Base-by-base conservation (phyloP, 2,329 filamentous ascomycete species). In the Xylariaceae sp. region DNA sequence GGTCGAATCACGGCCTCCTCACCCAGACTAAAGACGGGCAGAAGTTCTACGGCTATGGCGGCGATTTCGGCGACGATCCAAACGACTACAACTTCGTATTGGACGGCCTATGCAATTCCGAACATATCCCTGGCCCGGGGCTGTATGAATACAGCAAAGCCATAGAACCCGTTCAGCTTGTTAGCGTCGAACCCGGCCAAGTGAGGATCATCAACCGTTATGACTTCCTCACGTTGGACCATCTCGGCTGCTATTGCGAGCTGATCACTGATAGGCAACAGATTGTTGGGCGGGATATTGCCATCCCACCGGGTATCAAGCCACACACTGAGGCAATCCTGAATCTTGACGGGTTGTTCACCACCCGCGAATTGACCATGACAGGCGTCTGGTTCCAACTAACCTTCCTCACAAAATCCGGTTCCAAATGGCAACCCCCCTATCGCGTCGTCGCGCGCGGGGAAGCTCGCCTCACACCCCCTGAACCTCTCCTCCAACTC, bases 41-140 rank as follows among this genome's bases (percentile, higher is more conserved):
- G 47, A 73, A 76, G 51, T 82, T 78, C 64, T 82, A 81, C 70
- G 84, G 75, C 0, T 86, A 85, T 48, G 84, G 84, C 1, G 83
- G 84, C 1, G 84, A 87, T 67, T 87, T 85, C 69, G 81, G 80
- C 2, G 84, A 87, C 53, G 73, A 78, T 0, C 83, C 83, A 0
- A 83, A 87, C 63, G 84, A 87, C 65, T 75, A 73, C 1, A 82
- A 81, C 57, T 87, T 86, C 55, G 78, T 83, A 48, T 78, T 84
- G 75, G 82, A 85, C 60, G 82, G 82, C 1, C 72, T 85, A 6
- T 75, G 75, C 39, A 71, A 75, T 62, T 78, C 78, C 3, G 72
- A 76, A n/a, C 81, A 84, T 63, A 76, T 72, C 0, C 79, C 81
- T 0, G 78, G 76, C 0, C 80, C 81, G 0, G 82, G 82, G 0